These are phyloP conservation scores for Suillus cothurnatus DNA, from an alignment of 768 basidiomycete genomes.

Conservation along the genomic window DNA sequence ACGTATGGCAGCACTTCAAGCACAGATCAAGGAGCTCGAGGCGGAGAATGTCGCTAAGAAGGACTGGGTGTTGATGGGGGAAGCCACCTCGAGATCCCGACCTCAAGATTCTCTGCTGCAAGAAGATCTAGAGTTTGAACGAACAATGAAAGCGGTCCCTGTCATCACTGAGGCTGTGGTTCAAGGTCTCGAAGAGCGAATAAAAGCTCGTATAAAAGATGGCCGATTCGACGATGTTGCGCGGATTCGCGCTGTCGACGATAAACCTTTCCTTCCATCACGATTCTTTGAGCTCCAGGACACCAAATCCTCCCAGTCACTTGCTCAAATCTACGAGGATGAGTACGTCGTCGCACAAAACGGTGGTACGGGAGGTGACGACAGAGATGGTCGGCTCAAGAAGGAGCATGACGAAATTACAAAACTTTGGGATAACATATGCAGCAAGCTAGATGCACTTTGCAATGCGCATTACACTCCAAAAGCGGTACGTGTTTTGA, in stretches of 20 bases:
- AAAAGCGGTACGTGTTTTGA: slow-evolving; percentile 66
- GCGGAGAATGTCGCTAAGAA: slow-evolving; percentile 85
- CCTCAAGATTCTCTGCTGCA: slow-evolving; percentile 92
- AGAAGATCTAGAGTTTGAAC: slow-evolving; percentile 95
- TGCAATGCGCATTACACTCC: slow-evolving; percentile 96
- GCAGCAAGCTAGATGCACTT: slow-evolving; percentile 86
- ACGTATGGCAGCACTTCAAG: slow-evolving; percentile 68
- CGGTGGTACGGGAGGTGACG: slow-evolving; percentile 58
- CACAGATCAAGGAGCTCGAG: slow-evolving; percentile 84
- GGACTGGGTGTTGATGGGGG: slow-evolving; percentile 92
- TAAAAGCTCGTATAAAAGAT: slow-evolving; percentile 87
- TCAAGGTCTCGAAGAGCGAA: slow-evolving; percentile 80
- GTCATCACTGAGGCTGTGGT: slow-evolving; percentile 89
- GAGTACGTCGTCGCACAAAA: slow-evolving; percentile 77
- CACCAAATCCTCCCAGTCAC: slow-evolving; percentile 81
- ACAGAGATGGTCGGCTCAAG: slow-evolving; percentile 84
- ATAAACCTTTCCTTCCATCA: slow-evolving; percentile 91
- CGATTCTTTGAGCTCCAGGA: slow-evolving; percentile 88
- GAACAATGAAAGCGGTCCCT: slow-evolving; percentile 83
- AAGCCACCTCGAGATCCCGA: slow-evolving; percentile 77
- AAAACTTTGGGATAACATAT: slow-evolving; percentile 81
- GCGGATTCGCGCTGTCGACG: slow-evolving; percentile 74
- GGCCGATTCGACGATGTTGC: slow-evolving; percentile 90
- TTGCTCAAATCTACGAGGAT: slow-evolving; percentile 96
- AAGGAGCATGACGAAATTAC: slow-evolving; percentile 91